Evolutionary conservation across 208 protist genomes (phyloP).

Genomic region (Acanthamoeba healyi): DNA sequence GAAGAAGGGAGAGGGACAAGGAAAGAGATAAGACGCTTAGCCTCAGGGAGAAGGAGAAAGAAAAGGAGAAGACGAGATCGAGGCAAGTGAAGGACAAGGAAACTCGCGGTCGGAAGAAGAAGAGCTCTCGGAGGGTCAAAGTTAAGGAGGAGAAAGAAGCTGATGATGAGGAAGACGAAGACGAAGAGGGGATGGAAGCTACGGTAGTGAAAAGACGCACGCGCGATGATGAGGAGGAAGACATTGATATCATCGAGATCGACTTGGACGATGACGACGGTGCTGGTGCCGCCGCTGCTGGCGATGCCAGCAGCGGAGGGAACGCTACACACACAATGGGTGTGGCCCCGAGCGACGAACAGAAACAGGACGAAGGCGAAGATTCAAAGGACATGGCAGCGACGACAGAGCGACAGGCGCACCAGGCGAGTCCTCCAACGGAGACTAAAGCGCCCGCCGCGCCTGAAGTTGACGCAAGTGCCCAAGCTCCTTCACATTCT

Average conservation of each 20-base stretch:
- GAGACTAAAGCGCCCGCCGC: no score
- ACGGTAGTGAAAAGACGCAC: background rate
- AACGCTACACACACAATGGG: background rate
- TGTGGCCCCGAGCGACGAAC: background rate
- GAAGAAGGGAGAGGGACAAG: background rate
- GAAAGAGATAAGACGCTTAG: no score
- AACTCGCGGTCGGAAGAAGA: background rate
- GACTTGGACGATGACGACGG: background rate
- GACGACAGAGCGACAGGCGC: background rate
- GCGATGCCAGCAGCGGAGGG: background rate
- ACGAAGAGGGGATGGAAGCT: background rate
- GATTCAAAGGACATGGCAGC: background rate
- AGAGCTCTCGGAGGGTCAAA: background rate
- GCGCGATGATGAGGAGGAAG: slow-evolving; percentile 7
- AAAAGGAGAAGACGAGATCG: background rate
- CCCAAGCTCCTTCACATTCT: no score
- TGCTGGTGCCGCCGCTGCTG: background rate
- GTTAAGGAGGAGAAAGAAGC: slow-evolving; percentile 1
- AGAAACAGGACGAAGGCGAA: background rate
- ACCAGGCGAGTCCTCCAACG: no score
- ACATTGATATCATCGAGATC: slow-evolving; percentile 13
- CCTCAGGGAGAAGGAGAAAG: background rate
- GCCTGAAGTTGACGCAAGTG: no score
- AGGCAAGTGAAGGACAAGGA: background rate
- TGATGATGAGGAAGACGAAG: background rate